Percentiles rank a stretch among this genome's conserved stretches.
phyloP scores from a whole-genome alignment of 257 asterid species.

The Capsicum pubescens region DNA sequence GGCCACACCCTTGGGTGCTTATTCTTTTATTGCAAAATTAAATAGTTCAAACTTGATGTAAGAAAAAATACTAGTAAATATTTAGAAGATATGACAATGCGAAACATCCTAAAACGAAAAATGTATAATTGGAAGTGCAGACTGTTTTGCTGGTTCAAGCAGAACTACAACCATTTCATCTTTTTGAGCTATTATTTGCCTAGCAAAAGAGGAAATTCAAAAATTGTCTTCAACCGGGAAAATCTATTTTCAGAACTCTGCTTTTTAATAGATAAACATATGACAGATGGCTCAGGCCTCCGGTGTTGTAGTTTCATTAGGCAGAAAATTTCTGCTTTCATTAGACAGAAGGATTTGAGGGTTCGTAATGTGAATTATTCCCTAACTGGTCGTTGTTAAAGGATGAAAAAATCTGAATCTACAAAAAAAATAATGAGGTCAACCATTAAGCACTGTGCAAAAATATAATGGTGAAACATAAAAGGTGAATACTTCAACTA shows the following conservation, averaged over 20 bases:
- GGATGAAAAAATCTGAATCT: conserved; percentile 14
- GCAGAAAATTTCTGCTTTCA: neutral
- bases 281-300: neutral
- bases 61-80: too few species aligned
- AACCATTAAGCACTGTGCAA: neutral
- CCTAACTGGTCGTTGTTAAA: neutral
- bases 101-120: too few species aligned
- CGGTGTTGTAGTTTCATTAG: neutral
- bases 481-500: neutral
- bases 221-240: neutral
- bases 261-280: neutral
- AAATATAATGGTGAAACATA: neutral
- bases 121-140: too few species aligned
- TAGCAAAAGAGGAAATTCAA: neutral
- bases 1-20: too few species aligned
- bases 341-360: neutral
- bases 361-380: neutral
- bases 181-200: neutral
- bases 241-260: neutral
- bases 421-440: neutral
- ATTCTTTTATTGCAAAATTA: too few species aligned
- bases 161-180: too few species aligned
- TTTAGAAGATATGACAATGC: too few species aligned
- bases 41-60: too few species aligned
- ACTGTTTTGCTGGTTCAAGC: too few species aligned